phyloP scores from a whole-genome alignment of 106 monocot species.

The Dioscorea dumetorum region DNA sequence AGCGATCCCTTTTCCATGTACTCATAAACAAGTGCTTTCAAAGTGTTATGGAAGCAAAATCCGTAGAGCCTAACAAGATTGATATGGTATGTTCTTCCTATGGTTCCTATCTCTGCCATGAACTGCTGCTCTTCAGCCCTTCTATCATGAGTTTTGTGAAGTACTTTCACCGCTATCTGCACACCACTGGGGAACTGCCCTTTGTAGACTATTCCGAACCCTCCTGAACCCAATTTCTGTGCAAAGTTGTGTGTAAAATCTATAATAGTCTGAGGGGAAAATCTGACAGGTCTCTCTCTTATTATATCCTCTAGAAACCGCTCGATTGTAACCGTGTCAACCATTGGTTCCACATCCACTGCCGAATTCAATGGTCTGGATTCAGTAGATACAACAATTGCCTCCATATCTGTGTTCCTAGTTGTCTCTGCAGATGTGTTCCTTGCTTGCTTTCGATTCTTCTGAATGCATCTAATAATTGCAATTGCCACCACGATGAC shows the following conservation, averaged over 20 bases:
- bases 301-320: conserved; percentile 13
- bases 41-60: conserved; percentile 16
- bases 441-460: background rate
- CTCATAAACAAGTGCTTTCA: conserved; percentile 35
- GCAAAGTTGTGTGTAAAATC: conserved; percentile 13
- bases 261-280: conserved; percentile 10
- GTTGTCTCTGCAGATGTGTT: background rate
- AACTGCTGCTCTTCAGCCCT: conserved; percentile 28
- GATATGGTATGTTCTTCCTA: conserved; percentile 18
- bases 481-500: conserved; percentile 1
- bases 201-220: conserved; percentile 24
- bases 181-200: conserved; percentile 21
- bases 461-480: conserved; percentile 6
- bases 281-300: conserved; percentile 11
- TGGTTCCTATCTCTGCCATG: conserved; percentile 23
- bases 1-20: conserved; percentile 32
- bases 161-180: conserved; percentile 24
- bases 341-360: background rate
- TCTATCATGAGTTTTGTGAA: conserved; percentile 6
- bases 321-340: conserved; percentile 10
- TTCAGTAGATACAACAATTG: background rate
- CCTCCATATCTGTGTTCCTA: background rate
- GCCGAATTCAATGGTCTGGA: background rate
- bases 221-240: conserved; percentile 22
- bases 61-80: conserved; percentile 29